These are phyloP conservation scores for Trypanosoma vivax DNA, from an alignment of 208 protist species.

Conservation along the genomic window DNA sequence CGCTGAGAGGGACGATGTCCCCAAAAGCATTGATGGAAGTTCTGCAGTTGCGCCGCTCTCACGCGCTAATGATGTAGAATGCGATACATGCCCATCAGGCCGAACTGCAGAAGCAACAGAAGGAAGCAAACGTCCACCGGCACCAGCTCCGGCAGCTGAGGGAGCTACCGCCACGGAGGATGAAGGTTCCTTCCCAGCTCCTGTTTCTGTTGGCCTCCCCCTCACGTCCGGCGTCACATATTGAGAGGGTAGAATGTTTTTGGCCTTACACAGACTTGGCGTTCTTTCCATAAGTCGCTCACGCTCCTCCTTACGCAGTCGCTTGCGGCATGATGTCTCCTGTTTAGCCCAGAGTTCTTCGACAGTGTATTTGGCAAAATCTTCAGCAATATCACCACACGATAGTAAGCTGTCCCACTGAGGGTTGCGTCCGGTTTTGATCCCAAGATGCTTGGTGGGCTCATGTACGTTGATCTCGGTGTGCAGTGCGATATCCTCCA, in stretches of 20 bases:
- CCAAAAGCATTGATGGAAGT: too few species aligned
- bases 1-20: too few species aligned
- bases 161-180: too few species aligned
- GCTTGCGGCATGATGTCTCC: conserved; percentile 11
- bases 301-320: conserved; percentile 11
- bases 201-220: too few species aligned
- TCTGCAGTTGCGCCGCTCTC: too few species aligned
- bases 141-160: too few species aligned
- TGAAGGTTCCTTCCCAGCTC: too few species aligned
- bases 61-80: too few species aligned
- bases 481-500: conserved; percentile 5
- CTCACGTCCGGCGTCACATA: background rate
- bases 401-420: conserved; percentile 27
- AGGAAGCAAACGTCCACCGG: too few species aligned
- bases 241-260: background rate
- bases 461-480: background rate
- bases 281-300: conserved; percentile 4
- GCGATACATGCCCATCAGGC: too few species aligned
- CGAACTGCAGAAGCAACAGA: too few species aligned
- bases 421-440: background rate
- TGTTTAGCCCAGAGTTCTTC: conserved; percentile 5
- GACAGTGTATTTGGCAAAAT: conserved; percentile 15
- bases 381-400: conserved; percentile 10
- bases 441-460: background rate
- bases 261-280: conserved; percentile 4